A percentile compares a stretch with the other conserved stretches of the same genome.
These are phyloP conservation scores for Rhizopogon vesiculosus DNA, from an alignment of 768 basidiomycete genomes.

Conservation along the genomic window DNA sequence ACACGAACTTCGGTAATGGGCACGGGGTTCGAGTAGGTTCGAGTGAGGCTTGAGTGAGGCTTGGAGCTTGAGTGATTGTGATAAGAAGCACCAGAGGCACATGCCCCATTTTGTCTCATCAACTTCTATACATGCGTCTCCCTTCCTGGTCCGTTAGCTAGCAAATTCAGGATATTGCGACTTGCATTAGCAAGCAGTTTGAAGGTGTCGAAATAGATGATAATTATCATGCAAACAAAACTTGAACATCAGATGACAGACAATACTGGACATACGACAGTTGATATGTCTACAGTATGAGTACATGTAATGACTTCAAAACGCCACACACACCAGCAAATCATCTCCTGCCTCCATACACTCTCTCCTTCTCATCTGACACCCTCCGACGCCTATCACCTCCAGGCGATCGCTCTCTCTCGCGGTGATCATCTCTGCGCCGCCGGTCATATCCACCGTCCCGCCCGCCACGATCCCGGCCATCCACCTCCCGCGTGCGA, in stretches of 20 bases:
- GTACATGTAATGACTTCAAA: neutral
- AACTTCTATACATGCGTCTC: too few species aligned
- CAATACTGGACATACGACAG: too few species aligned
- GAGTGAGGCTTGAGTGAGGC: too few species aligned
- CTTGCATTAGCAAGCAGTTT: too few species aligned
- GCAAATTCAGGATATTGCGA: too few species aligned
- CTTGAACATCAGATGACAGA: too few species aligned
- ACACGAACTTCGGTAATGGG: neutral
- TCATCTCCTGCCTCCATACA: conserved; percentile 17
- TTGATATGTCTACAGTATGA: neutral
- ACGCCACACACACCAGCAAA: neutral
- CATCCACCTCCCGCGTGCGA: conserved; percentile 13
- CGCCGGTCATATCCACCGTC: conserved; percentile 19
- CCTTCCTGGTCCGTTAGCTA: too few species aligned
- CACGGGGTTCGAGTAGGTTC: neutral
- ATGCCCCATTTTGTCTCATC: too few species aligned
- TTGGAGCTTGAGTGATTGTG: too few species aligned
- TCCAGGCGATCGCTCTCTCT: conserved; percentile 19
- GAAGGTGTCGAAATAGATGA: neutral
- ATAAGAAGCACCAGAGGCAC: too few species aligned
- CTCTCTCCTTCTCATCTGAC: conserved; percentile 24
- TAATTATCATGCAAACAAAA: neutral
- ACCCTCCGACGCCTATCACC: conserved; percentile 17
- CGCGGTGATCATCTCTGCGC: conserved; percentile 19
- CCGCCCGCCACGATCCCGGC: conserved; percentile 14